Base-by-base conservation (phyloP, 108 stramenopile genomes). In the Nitzschia sp. region DNA sequence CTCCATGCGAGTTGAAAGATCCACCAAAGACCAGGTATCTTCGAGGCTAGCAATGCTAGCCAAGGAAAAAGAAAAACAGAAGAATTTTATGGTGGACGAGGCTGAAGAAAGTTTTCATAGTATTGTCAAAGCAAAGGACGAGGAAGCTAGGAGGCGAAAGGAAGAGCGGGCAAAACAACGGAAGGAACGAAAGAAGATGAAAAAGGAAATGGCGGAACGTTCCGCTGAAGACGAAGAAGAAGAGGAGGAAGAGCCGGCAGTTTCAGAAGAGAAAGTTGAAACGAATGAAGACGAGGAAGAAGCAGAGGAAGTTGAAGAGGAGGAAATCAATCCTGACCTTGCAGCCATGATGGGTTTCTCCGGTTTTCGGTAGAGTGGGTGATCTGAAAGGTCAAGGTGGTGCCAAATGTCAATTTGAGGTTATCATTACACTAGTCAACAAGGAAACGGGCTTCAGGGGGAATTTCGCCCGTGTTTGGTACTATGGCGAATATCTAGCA, bases 261-360 rank as follows among this genome's bases (percentile, higher is more conserved):
- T 21, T 11, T 42, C 38, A 42, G 11, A 42, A 8, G 38, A 42
- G 49, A 4, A 51, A 51, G n/a, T 5, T 51, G 49, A 51, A 19
- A 51, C 5, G 17, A 23, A 51, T 23, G 33, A 65, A 4, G 68
- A 76, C 25, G 53, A 79, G 1, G 77, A 78, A 38, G 86, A 81
- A 25, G 81, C 82, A 49, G 87, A 88, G 51, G 94, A 85, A 34
- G 84, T 86, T 15, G 90, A 82, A 31, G 79, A 77, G 11, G 83
- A 54, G 24, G 88, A 59, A 4, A 72, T 90, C 33, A 86, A 95
- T 74, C 90, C 92, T n/a, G 89, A 78, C 33, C 75, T 98, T 53
- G 92, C 91, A 51, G 94, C 93, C 2, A 88, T 96, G 90, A 98
- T 98, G 97, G 97, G 97, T 23, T 96, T 98, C 62, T 86, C 90